phyloP scores from a whole-genome alignment of 1,284 basidiomycete species.

The Fomes fomentarius region DNA sequence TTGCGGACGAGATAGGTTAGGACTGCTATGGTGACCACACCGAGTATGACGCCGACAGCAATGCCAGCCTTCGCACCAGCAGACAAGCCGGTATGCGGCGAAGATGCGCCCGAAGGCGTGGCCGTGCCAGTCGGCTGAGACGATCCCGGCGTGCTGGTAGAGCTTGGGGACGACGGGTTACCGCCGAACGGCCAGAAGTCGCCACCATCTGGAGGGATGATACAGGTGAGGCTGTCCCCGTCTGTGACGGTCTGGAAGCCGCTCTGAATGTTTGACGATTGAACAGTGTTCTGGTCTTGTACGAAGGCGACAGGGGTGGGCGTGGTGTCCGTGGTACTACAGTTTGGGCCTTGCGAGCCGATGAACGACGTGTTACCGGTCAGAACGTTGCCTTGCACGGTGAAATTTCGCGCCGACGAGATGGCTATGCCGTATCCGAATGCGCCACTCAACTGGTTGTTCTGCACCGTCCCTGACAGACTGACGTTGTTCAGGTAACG shows the following conservation, averaged over 20 bases:
- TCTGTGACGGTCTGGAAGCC: constrained; percentile 55
- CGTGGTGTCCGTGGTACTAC: constrained; percentile 53
- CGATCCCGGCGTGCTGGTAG: neutral
- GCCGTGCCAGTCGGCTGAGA: neutral
- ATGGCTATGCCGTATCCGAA: constrained; percentile 74
- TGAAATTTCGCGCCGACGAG: constrained; percentile 67
- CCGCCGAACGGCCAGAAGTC: constrained; percentile 74
- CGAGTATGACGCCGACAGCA: constrained; percentile 55
- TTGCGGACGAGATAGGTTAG: constrained; percentile 53
- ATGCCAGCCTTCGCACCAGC: constrained; percentile 51
- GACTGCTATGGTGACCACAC: constrained; percentile 45
- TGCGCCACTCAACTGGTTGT: constrained; percentile 75
- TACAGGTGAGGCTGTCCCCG: constrained; percentile 64
- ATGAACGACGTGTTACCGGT: constrained; percentile 79
- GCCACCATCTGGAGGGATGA: constrained; percentile 67
- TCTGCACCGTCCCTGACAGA: constrained; percentile 58
- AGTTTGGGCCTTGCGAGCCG: constrained; percentile 72
- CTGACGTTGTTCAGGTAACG: constrained; percentile 63
- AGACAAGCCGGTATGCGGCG: constrained; percentile 26
- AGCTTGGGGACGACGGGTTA: constrained; percentile 41
- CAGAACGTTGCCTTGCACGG: constrained; percentile 65
- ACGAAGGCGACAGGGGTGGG: constrained; percentile 64
- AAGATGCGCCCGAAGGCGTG: neutral
- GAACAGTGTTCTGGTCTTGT: constrained; percentile 49
- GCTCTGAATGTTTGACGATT: constrained; percentile 47